phyloP scores from a whole-genome alignment of 495 filamentous ascomycete genomes.

The Lepidopterella palustris region DNA sequence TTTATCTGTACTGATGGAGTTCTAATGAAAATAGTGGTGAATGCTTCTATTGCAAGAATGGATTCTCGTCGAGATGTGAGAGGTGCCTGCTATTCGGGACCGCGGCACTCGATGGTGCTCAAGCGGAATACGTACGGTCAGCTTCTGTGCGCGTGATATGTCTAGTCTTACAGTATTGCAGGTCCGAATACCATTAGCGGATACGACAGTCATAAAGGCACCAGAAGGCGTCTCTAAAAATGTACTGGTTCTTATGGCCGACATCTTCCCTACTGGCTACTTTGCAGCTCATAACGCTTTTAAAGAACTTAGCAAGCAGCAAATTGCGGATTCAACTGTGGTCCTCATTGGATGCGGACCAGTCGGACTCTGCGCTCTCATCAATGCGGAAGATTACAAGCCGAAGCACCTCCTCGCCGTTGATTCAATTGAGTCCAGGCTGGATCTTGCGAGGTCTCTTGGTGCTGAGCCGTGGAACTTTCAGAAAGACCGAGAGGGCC shows the following conservation, averaged over 20 bases:
- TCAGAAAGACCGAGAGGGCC: slow-evolving; percentile 56
- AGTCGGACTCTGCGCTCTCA: slow-evolving; percentile 72
- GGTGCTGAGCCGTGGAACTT: slow-evolving; percentile 89
- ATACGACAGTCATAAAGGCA: slow-evolving; percentile 72
- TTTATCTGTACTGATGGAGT: not conserved
- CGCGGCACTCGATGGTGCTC: slow-evolving; percentile 68
- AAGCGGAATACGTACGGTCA: slow-evolving; percentile 68
- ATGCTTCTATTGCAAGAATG: slow-evolving; percentile 87
- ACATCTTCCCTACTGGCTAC: slow-evolving; percentile 80
- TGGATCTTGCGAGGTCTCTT: slow-evolving; percentile 67
- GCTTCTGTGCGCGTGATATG: slow-evolving; percentile 4
- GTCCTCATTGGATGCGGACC: slow-evolving; percentile 81
- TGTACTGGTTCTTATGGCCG: slow-evolving; percentile 80
- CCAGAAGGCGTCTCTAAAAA: slow-evolving; percentile 70
- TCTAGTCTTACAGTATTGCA: slow-evolving; percentile 20
- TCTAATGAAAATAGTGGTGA: slow-evolving; percentile 46
- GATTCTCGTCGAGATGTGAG: slow-evolving; percentile 77
- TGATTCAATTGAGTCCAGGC: slow-evolving; percentile 70
- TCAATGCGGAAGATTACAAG: slow-evolving; percentile 72
- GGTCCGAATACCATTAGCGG: slow-evolving; percentile 77
- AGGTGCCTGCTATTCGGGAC: slow-evolving; percentile 70
- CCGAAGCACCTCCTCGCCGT: slow-evolving; percentile 81
- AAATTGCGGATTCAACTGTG: slow-evolving; percentile 63
- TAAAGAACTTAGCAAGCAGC: slow-evolving; percentile 52
- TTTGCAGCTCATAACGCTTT: slow-evolving; percentile 86